phyloP scores from a whole-genome alignment of 306 rosid species.

The Heteromeles arbutifolia region DNA sequence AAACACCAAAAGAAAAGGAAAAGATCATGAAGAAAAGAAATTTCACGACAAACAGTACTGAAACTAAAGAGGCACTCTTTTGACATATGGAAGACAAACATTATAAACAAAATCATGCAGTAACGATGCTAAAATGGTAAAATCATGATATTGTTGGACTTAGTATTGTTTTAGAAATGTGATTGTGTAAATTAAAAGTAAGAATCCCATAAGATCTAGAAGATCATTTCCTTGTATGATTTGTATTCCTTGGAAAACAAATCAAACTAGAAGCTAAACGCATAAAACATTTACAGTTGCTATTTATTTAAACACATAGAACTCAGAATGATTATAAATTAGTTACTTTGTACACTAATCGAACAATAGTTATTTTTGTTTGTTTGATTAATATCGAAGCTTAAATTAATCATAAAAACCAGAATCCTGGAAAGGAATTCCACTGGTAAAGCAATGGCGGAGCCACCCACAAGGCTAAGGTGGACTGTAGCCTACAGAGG shows the following conservation, averaged over 20 bases:
- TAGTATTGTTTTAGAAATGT: too few relatives aligned
- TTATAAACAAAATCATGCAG: background rate
- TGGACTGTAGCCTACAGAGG: too few relatives aligned
- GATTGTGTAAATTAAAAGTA: too few relatives aligned
- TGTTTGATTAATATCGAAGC: too few relatives aligned
- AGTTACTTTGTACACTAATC: background rate
- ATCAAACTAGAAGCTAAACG: too few relatives aligned
- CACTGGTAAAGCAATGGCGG: background rate
- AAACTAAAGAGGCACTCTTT: background rate
- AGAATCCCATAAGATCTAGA: too few relatives aligned
- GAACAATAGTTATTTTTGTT: background rate
- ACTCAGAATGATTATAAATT: background rate
- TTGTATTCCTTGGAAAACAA: too few relatives aligned
- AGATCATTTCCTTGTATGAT: too few relatives aligned
- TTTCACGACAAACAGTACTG: background rate
- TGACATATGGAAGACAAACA: constrained; percentile 1
- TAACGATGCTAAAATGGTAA: background rate
- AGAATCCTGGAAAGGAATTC: background rate
- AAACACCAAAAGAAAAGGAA: background rate
- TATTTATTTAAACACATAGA: too few relatives aligned
- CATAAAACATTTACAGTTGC: too few relatives aligned
- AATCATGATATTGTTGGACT: background rate
- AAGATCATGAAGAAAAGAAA: background rate
- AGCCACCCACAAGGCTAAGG: too few relatives aligned
- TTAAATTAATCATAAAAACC: background rate